Evolutionary conservation across 257 asterid species (phyloP), one percentile per base, ranked within the genome.

Genomic region (Leonotis leonurus): DNA sequence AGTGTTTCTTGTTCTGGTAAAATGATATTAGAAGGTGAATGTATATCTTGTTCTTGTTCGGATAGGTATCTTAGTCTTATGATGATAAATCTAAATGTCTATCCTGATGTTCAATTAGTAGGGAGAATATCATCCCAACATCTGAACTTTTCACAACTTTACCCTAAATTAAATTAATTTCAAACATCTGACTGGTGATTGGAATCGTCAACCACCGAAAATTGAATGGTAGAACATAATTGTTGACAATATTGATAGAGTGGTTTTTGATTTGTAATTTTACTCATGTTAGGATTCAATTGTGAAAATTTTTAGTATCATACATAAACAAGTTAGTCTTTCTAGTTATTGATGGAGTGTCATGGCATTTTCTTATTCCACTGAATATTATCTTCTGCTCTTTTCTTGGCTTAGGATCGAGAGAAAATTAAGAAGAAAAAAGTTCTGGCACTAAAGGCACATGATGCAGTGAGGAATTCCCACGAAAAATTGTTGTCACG

Each of bases 361-460:
- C 22, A 7, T n/a, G 20, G 27, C n/a, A 56, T 36, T 61, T 41
- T 14, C 10, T 40, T 33, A 7, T 13, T 27, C 36, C n/a, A 26
- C 53, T 41, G 45, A 59, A 13, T 3, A 18, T 29, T 36, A 26
- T 56, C 26, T 37, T 20, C 14, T 13, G 10, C 30, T 46, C 24
- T 33, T 54, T 48, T 46, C 22, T n/a, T 48, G 52, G 21, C 55
- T 52, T 71, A 90, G 96, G 85, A 80, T 59, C 84, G 74, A 39
- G 94, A 78, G 55, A 84, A 84, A 69, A 72, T 77, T 37, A 80
- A 64, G 78, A 84, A 81, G 86, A 80, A 75, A 64, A 83, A 81
- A 71, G 74, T 65, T 45, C 56, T 67, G 67, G 58, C 77, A 20
- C 77, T 65, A 3, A 83, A 79, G 70, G 41, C 54, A 17, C 81